Percentiles rank a stretch among this genome's conserved stretches.
Conservation (phyloP, 2,329 filamentous ascomycete species). For the Kalaharituber pfeilii region DNA sequence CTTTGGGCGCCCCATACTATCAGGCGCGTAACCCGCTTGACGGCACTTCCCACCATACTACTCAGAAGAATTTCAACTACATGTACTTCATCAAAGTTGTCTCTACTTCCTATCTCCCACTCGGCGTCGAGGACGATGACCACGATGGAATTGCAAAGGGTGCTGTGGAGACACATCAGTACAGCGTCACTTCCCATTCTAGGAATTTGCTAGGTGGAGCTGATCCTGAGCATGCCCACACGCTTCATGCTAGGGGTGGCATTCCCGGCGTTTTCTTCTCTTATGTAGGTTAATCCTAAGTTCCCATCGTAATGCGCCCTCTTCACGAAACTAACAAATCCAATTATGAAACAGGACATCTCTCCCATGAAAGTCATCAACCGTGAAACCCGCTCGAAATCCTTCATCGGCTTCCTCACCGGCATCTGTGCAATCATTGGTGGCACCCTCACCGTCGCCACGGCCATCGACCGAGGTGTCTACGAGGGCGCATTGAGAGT, state of each 20-base stretch:
- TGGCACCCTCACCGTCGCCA: slow-evolving; percentile 86
- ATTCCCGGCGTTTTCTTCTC: slow-evolving; percentile 98
- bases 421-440: slow-evolving; percentile 89
- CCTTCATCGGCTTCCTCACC: slow-evolving; percentile 79
- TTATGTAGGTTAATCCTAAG: slow-evolving; percentile 48
- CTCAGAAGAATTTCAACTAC: slow-evolving; percentile 77
- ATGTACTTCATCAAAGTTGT: slow-evolving; percentile 99
- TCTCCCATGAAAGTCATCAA: slow-evolving; percentile 99
- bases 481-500: slow-evolving; percentile 50
- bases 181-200: slow-evolving; percentile 94
- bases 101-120: slow-evolving; percentile 79
- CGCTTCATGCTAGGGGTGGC: slow-evolving; percentile 71
- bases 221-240: slow-evolving; percentile 81
- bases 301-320: slow-evolving; percentile 11
- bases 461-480: slow-evolving; percentile 73
- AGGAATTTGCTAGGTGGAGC: slow-evolving; percentile 68
- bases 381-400: slow-evolving; percentile 74
- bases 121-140: slow-evolving; percentile 57
- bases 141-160: slow-evolving; percentile 47
- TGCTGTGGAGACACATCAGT: slow-evolving; percentile 93
- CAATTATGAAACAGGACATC: slow-evolving; percentile 59
- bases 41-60: slow-evolving; percentile 54
- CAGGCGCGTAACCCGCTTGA: slow-evolving; percentile 63
- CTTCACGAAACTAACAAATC: slow-evolving; percentile 20
- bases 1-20: slow-evolving; percentile 40